These are phyloP conservation scores for Liriodendron chinense DNA, from an alignment of 164 flowering plant species.

Conservation along the genomic window DNA sequence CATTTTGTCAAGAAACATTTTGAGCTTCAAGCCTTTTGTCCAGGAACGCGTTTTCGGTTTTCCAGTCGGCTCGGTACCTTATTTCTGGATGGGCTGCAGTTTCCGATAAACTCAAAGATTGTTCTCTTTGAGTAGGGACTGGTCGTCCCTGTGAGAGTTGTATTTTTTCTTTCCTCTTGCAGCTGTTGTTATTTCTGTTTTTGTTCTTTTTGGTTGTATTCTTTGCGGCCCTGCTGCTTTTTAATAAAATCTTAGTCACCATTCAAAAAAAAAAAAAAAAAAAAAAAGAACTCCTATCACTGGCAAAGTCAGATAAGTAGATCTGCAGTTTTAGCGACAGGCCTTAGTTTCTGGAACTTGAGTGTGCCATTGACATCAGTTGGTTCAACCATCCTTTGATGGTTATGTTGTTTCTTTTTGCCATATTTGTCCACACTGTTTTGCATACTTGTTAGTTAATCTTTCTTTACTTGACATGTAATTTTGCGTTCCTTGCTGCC, in stretches of 20 bases:
- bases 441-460: neutral
- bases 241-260: too few relatives aligned
- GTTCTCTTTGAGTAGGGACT: too few relatives aligned
- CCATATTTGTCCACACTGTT: neutral
- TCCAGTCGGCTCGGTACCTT: too few relatives aligned
- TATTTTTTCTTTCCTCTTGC: too few relatives aligned
- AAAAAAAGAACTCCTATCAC: neutral
- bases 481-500: neutral
- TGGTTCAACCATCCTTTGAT: neutral
- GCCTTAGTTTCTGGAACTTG: neutral
- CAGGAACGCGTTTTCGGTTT: too few relatives aligned
- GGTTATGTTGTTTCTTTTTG: neutral
- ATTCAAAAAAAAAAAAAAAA: too few relatives aligned
- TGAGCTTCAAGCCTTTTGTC: slow-evolving; percentile 2
- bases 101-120: too few relatives aligned
- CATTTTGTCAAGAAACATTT: neutral
- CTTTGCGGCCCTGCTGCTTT: too few relatives aligned
- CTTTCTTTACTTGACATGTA: neutral
- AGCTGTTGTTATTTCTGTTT: too few relatives aligned
- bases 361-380: neutral
- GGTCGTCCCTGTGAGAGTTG: too few relatives aligned
- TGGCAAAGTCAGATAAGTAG: neutral
- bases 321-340: neutral
- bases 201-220: too few relatives aligned
- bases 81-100: too few relatives aligned